phyloP scores from a whole-genome alignment of 768 basidiomycete species.

The Pleurotus salmoneostramineus region DNA sequence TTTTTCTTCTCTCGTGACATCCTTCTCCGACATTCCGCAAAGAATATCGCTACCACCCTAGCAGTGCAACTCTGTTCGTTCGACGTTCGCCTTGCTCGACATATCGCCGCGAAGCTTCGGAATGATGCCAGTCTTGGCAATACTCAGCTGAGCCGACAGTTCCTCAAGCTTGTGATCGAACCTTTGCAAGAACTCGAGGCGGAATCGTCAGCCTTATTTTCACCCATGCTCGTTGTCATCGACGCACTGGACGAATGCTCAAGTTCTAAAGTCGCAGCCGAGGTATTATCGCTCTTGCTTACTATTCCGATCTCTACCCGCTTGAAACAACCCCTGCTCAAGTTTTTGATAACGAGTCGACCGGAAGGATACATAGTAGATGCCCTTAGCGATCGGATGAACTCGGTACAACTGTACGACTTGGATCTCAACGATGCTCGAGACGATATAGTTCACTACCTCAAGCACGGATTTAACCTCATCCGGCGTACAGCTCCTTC shows the following conservation, averaged over 20 bases:
- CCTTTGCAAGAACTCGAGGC: constrained; percentile 1
- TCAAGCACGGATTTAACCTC: background rate
- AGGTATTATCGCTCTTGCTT: background rate
- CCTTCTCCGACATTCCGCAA: constrained; percentile 14
- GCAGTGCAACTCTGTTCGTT: constrained; percentile 16
- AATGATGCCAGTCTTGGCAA: constrained; percentile 7
- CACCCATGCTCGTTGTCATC: constrained; percentile 6
- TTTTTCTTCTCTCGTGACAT: constrained; percentile 28
- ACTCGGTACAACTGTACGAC: no score
- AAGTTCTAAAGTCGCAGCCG: background rate
- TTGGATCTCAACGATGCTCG: background rate
- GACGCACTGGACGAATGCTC: constrained; percentile 15
- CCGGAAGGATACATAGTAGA: constrained; percentile 10
- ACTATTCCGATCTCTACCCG: background rate
- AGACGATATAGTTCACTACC: background rate
- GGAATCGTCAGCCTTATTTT: background rate
- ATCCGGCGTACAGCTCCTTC: no score
- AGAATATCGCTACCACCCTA: constrained; percentile 20
- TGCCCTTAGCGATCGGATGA: background rate
- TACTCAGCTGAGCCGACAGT: constrained; percentile 7
- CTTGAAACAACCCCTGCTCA: background rate
- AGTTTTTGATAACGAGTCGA: constrained; percentile 11
- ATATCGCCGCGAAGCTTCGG: background rate
- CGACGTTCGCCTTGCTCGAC: background rate
- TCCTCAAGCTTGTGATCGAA: constrained; percentile 11